Conservation (phyloP, 805 yeast genomes). For the Saccharomycopsis malanga region DNA sequence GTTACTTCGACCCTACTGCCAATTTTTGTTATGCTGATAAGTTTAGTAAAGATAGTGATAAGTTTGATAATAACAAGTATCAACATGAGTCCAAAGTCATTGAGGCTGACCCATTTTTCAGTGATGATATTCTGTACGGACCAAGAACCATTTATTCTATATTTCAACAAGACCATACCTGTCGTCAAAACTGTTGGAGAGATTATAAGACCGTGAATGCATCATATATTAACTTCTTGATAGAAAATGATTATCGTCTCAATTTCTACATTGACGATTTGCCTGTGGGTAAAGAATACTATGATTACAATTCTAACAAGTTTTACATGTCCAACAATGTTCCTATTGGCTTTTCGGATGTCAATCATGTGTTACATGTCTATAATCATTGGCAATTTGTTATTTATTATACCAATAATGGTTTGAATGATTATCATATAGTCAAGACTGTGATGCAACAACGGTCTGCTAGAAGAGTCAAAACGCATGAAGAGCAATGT, state of each 20-base stretch:
- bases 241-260: conserved; percentile 27
- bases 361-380: conserved; percentile 27
- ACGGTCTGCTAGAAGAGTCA: conserved; percentile 25
- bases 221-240: conserved; percentile 25
- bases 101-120: conserved; percentile 7
- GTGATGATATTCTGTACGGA: conserved; percentile 9
- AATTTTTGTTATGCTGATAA: conserved; percentile 16
- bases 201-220: conserved; percentile 23
- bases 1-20: conserved; percentile 13
- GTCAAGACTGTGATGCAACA: conserved; percentile 26
- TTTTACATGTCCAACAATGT: conserved; percentile 27
- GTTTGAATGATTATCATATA: conserved; percentile 24
- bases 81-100: not conserved
- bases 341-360: conserved; percentile 28
- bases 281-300: conserved; percentile 28
- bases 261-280: conserved; percentile 28
- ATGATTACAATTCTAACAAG: conserved; percentile 26
- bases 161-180: conserved; percentile 9
- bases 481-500: conserved; percentile 25
- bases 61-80: not conserved
- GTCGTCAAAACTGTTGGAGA: conserved; percentile 18
- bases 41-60: conserved; percentile 1
- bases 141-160: conserved; percentile 10
- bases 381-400: conserved; percentile 30
- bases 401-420: conserved; percentile 25